phyloP scores from a whole-genome alignment of 306 rosid genomes.

The Abrus pulchellus region DNA sequence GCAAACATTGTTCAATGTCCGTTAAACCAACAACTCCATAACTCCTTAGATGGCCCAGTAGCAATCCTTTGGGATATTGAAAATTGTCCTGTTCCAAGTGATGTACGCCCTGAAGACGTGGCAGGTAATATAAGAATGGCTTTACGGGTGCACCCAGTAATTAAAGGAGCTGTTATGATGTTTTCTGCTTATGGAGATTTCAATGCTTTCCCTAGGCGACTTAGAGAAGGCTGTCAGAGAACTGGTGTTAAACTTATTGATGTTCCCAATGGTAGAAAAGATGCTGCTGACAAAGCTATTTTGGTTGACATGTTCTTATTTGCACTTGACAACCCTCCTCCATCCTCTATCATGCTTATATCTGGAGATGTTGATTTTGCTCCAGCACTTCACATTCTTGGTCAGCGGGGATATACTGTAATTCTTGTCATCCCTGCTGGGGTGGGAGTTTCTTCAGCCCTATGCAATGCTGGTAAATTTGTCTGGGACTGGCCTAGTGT shows the following conservation, averaged over 20 bases:
- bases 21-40: constrained; percentile 59
- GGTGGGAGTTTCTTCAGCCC: constrained; percentile 93
- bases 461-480: constrained; percentile 95
- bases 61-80: constrained; percentile 98
- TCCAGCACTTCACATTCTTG: constrained; percentile 95
- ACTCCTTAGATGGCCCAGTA: constrained; percentile 77
- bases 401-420: constrained; percentile 93
- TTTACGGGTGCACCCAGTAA: constrained; percentile 87
- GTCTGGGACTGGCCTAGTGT: constrained; percentile 99
- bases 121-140: constrained; percentile 97
- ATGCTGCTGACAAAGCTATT: constrained; percentile 98
- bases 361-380: constrained; percentile 98
- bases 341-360: constrained; percentile 91
- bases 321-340: constrained; percentile 99
- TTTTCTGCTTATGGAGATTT: constrained; percentile 97
- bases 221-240: constrained; percentile 97
- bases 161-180: constrained; percentile 83
- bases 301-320: constrained; percentile 97
- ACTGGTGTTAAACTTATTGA: constrained; percentile 94
- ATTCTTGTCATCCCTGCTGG: constrained; percentile 92
- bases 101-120: constrained; percentile 94
- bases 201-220: constrained; percentile 87
- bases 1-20: constrained; percentile 60
- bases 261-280: constrained; percentile 98
- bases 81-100: constrained; percentile 96